A percentile compares a stretch with the other conserved stretches of the same genome.
Evolutionary conservation across 2,329 filamentous ascomycete genomes (phyloP).

Genomic region (Verruconis gallopava): DNA sequence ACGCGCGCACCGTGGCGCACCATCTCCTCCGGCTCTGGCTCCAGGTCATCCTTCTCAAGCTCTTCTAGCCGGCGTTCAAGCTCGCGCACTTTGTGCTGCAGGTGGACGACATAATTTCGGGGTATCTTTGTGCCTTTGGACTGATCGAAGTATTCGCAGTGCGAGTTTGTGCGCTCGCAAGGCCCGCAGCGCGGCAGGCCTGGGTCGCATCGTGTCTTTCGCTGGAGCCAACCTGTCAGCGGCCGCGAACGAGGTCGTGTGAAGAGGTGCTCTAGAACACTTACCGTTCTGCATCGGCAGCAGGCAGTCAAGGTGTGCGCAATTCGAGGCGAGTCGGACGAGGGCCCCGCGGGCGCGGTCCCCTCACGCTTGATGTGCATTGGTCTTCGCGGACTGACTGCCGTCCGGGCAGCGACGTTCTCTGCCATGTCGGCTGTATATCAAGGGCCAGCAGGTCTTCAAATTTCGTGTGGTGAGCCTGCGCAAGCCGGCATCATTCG

Average conservation of each 20-base stretch:
- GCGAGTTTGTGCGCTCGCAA: constrained; percentile 80
- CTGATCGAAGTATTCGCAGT: constrained; percentile 92
- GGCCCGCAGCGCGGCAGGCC: constrained; percentile 82
- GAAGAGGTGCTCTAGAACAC: constrained; percentile 19
- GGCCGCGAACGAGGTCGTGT: neutral
- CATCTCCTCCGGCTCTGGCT: constrained; percentile 67
- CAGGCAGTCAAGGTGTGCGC: constrained; percentile 72
- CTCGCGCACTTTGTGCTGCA: constrained; percentile 73
- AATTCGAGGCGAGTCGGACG: constrained; percentile 30
- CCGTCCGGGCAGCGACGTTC: neutral
- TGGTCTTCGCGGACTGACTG: neutral
- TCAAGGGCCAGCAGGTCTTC: neutral
- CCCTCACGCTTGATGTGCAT: constrained; percentile 8
- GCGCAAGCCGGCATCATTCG: neutral
- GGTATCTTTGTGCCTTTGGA: constrained; percentile 75
- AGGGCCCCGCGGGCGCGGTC: constrained; percentile 1
- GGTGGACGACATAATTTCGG: constrained; percentile 79
- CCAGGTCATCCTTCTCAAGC: constrained; percentile 60
- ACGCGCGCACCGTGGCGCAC: constrained; percentile 78
- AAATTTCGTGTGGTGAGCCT: neutral
- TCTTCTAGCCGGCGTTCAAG: constrained; percentile 71
- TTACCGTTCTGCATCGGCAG: constrained; percentile 65
- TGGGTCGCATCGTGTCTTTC: constrained; percentile 93
- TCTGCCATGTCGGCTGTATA: neutral
- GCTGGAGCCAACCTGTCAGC: constrained; percentile 37